Percentiles rank a stretch among this genome's conserved stretches.
These are phyloP conservation scores for Annulohypoxylon moriforme DNA, from an alignment of 495 filamentous ascomycete genomes.

Conservation along the genomic window DNA sequence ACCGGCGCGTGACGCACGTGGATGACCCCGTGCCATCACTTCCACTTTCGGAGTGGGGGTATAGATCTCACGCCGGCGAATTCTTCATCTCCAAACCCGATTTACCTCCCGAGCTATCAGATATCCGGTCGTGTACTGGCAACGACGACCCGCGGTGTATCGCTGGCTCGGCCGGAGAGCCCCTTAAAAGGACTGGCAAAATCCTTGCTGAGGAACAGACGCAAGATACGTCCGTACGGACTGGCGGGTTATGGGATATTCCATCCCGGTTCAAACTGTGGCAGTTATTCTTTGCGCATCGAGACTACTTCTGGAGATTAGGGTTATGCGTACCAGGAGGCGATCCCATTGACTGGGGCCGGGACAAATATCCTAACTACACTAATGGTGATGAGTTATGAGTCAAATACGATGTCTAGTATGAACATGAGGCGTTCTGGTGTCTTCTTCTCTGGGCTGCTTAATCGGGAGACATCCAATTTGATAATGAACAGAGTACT, in stretches of 20 bases:
- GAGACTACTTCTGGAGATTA: slow-evolving; percentile 96
- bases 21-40: slow-evolving; percentile 91
- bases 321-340: slow-evolving; percentile 90
- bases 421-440: slow-evolving; percentile 8
- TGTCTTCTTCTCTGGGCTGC: slow-evolving; percentile 8
- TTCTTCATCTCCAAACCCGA: slow-evolving; percentile 79
- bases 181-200: slow-evolving; percentile 31
- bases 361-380: slow-evolving; percentile 53
- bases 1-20: slow-evolving; percentile 84
- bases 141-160: slow-evolving; percentile 77
- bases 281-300: slow-evolving; percentile 93
- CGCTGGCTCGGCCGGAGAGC: slow-evolving; percentile 62
- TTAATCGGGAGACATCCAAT: slow-evolving; percentile 14
- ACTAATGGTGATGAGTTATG: slow-evolving; percentile 46
- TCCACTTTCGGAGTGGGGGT: slow-evolving; percentile 88
- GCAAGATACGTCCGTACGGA: slow-evolving; percentile 32
- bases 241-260: slow-evolving; percentile 52
- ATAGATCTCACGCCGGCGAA: slow-evolving; percentile 83
- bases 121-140: slow-evolving; percentile 78
- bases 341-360: slow-evolving; percentile 74
- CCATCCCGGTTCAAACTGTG: slow-evolving; percentile 78
- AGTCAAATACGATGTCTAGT: slow-evolving; percentile 18
- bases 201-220: slow-evolving; percentile 32
- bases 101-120: slow-evolving; percentile 72
- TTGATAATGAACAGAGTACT: slow-evolving; percentile 7